phyloP scores from a whole-genome alignment of 805 yeast genomes.

The Saccharomyces jurei region DNA sequence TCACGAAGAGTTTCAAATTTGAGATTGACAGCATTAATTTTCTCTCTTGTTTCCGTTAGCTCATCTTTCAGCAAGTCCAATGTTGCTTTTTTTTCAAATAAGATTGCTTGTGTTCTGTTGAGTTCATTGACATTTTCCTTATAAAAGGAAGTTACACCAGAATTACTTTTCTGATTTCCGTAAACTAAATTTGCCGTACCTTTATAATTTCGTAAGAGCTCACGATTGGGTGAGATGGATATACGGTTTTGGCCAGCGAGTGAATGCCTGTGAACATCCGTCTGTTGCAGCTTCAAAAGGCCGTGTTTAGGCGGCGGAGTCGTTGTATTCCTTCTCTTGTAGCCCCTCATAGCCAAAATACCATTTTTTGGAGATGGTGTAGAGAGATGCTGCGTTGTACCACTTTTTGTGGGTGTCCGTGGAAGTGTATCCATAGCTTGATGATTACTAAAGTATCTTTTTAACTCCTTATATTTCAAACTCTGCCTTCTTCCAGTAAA shows the following conservation, averaged over 20 bases:
- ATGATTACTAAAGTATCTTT: background rate
- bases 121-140: slow-evolving; percentile 27
- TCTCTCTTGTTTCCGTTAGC: slow-evolving; percentile 12
- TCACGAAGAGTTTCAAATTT: slow-evolving; percentile 24
- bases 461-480: background rate
- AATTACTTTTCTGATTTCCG: slow-evolving; percentile 1
- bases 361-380: background rate
- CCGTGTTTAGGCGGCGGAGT: slow-evolving; percentile 5
- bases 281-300: background rate
- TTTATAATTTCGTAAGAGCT: background rate
- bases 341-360: background rate
- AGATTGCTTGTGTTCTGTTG: slow-evolving; percentile 21
- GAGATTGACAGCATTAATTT: slow-evolving; percentile 16
- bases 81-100: slow-evolving; percentile 20
- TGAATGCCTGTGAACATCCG: background rate
- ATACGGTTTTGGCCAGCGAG: background rate
- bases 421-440: slow-evolving; percentile 2
- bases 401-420: slow-evolving; percentile 2
- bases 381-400: background rate
- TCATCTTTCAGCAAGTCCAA: slow-evolving; percentile 22
- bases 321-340: slow-evolving; percentile 9
- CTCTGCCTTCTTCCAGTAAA: background rate
- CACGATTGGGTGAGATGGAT: background rate
- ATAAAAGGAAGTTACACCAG: slow-evolving; percentile 25
- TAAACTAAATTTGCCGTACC: background rate